These are phyloP conservation scores for Mycena vitilis DNA, from an alignment of 768 basidiomycete genomes.

Conservation along the genomic window DNA sequence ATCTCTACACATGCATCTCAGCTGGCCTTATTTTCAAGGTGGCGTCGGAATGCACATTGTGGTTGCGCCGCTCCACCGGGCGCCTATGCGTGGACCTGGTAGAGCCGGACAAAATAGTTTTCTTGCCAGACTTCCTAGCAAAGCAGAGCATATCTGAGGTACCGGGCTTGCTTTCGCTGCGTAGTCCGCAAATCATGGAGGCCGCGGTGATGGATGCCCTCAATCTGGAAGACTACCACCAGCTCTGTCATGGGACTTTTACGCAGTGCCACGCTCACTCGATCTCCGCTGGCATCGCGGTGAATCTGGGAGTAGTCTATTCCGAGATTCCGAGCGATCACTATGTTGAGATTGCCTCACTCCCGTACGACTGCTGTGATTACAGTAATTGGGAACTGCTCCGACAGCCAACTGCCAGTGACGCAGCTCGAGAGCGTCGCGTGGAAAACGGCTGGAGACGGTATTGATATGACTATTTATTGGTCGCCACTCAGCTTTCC, in stretches of 20 bases:
- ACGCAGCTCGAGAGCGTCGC: too few species aligned
- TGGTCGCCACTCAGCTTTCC: too few species aligned
- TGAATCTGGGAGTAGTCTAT: background rate
- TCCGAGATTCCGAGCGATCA: too few species aligned
- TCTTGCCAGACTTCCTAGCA: background rate
- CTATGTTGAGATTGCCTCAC: too few species aligned
- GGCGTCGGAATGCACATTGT: background rate
- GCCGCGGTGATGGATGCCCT: background rate
- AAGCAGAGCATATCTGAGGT: background rate
- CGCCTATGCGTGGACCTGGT: conserved; percentile 2
- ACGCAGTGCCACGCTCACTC: background rate
- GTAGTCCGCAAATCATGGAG: background rate
- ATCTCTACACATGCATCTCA: too few species aligned
- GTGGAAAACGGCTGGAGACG: too few species aligned
- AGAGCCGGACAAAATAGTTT: background rate
- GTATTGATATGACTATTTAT: too few species aligned
- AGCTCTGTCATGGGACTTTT: background rate
- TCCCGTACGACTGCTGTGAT: background rate
- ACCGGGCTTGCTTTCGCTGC: background rate
- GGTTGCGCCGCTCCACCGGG: conserved; percentile 6
- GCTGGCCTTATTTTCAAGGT: background rate
- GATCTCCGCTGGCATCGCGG: background rate
- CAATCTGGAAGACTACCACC: background rate
- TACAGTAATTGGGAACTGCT: background rate
- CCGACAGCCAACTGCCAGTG: too few species aligned